Conservation (phyloP, 2,329 filamentous ascomycete species). For the Epichloe sylvatica region DNA sequence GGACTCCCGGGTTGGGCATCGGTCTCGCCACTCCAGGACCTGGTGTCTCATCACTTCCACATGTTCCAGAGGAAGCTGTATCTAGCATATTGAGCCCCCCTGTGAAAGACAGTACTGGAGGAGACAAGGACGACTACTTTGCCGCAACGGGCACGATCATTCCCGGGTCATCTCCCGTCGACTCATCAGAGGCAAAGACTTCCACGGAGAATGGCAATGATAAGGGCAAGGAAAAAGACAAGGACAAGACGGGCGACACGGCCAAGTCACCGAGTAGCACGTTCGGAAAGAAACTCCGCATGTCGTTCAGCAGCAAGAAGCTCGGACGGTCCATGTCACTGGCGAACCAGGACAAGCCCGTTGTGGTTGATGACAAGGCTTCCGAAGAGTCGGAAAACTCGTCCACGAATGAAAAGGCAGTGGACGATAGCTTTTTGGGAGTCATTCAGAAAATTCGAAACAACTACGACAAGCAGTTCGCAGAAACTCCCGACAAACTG, state of each 20-base stretch:
- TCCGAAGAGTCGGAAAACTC: constrained; percentile 48
- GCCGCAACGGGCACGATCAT: constrained; percentile 33
- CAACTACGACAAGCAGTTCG: constrained; percentile 55
- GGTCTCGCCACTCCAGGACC: constrained; percentile 55
- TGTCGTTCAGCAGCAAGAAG: constrained; percentile 77
- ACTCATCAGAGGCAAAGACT: constrained; percentile 32
- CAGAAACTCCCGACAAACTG: constrained; percentile 37
- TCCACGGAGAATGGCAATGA: constrained; percentile 36
- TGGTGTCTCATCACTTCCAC: constrained; percentile 23
- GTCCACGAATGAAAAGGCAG: constrained; percentile 53
- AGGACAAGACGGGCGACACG: constrained; percentile 33
- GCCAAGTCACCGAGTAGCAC: constrained; percentile 46
- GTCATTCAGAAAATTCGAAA: constrained; percentile 58
- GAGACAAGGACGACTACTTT: constrained; percentile 65
- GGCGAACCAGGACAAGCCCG: constrained; percentile 53
- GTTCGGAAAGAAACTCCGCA: constrained; percentile 77
- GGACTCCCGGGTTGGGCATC: constrained; percentile 66
- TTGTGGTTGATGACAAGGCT: constrained; percentile 60
- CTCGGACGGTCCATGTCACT: constrained; percentile 52
- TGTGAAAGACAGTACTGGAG: constrained; percentile 48
- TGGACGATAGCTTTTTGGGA: constrained; percentile 63
- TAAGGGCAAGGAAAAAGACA: constrained; percentile 30
- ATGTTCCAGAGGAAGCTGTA: constrained; percentile 33
- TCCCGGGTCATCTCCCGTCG: constrained; percentile 14
- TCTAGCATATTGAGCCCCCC: constrained; percentile 32